Base-by-base conservation (phyloP, 257 asterid species). In the Nicotiana paniculata region DNA sequence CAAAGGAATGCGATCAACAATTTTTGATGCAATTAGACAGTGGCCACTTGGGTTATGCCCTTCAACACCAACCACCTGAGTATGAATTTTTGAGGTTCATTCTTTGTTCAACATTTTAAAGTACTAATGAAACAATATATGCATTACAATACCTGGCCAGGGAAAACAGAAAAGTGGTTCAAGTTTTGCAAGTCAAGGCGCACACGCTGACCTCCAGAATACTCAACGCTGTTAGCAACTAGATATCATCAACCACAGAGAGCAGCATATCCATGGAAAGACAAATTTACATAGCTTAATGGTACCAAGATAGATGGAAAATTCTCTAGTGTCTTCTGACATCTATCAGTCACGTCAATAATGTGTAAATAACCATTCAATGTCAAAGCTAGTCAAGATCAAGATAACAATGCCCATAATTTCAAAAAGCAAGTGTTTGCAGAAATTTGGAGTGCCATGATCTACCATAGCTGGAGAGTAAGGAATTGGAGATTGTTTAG, bases 1-100 rank as follows among this genome's bases (percentile, higher is more conserved):
- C 80, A 87, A 88, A 75, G 97, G 96, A 37, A 89, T 86, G 77
- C 65, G 69, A 84, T 94, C 97, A 84, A 93, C 84, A 76, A 96
- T 84, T 83, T 89, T 93, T 72, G 98, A 92, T 81, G 98, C 99
- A 86, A 96, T 86, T 82, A 96, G 89, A 86, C 99, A 93, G 83
- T 96, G 99, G 24, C 99, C 99, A 84, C 99, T 94, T 33, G 98
- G 98, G 84, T 96, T 96, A 84, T 90, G 93, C 86, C 99, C 99
- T 96, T 90, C 95, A 85, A 96, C 81, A 48, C 95, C 98, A 83
- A 94, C 95, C 83, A 94, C 92, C 99, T 96, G 90, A 77, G 83
- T 54, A 82, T 32, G 39, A 51, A 80, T 84, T 83, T 48, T 84
- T 48, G 51, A 39, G 82, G 69, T 67, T 87, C 67, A 75, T 62